A percentile compares a stretch with the other conserved stretches of the same genome.
Conservation (phyloP, 768 basidiomycete genomes). For the Auriscalpium vulgare region DNA sequence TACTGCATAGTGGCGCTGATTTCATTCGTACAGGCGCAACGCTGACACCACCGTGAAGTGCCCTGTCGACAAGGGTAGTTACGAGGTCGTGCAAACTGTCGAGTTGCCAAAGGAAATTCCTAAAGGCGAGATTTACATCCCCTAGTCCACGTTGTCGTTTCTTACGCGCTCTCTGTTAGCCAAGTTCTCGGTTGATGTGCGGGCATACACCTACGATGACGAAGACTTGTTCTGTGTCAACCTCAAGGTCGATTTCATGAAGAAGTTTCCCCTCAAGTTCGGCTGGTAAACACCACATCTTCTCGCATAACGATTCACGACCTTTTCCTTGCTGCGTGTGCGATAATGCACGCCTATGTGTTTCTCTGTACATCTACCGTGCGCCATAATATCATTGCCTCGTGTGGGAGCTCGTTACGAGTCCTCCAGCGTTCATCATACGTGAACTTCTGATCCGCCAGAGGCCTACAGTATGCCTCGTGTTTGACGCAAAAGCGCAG, state of each 20-base stretch:
- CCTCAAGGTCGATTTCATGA: slow-evolving; percentile 73
- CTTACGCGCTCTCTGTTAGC: slow-evolving; percentile 39
- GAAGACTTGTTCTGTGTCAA: slow-evolving; percentile 75
- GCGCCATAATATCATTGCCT: neutral
- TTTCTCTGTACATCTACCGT: neutral
- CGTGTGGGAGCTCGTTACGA: neutral
- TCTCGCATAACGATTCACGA: neutral
- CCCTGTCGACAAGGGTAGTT: slow-evolving; percentile 66
- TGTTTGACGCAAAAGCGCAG: too few relatives aligned
- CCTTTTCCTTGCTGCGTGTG: neutral
- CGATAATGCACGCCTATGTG: neutral
- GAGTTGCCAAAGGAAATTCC: slow-evolving; percentile 90
- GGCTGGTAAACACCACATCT: slow-evolving; percentile 20
- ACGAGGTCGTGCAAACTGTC: slow-evolving; percentile 78
- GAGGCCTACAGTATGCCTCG: too few relatives aligned
- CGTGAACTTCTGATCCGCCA: too few relatives aligned
- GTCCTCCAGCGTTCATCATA: too few relatives aligned
- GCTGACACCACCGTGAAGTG: slow-evolving; percentile 76
- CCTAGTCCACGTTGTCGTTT: neutral
- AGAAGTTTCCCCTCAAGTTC: slow-evolving; percentile 20
- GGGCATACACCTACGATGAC: slow-evolving; percentile 64
- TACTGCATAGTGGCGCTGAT: neutral
- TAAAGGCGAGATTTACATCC: slow-evolving; percentile 35
- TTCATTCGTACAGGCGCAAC: slow-evolving; percentile 42
- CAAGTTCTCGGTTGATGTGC: slow-evolving; percentile 69